Evolutionary conservation across 148 eudicot genomes (phyloP), one percentile per base, ranked within the genome.

Genomic region (Spergularia bocconei): DNA sequence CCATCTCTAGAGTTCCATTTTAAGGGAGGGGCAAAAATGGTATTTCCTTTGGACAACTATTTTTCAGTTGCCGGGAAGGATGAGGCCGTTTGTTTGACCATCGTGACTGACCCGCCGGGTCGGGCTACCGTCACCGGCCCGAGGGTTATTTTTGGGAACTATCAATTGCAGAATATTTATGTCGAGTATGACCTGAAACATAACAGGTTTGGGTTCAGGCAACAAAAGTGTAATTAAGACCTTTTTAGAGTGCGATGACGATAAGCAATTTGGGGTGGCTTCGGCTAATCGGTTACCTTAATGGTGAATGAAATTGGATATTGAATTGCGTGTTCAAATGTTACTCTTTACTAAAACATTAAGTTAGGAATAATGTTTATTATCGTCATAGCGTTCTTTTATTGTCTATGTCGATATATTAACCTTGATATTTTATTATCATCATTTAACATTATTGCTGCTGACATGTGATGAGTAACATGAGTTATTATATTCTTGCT

Each of bases 1-100:
- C 89, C 89, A 14, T 81, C 77, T 12, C 14, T 86, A 68, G 39
- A 36, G 70, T 79, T 86, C 6, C 82, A 80, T 53, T 86, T 84
- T 58, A 86, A 86, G 70, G 89, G 89, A 33, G 89, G 89, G 15
- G 84, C 85, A 47, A 53, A 82, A 14, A 82, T 86, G 87, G 75
- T 2, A 33, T 61, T 86, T 79, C 89, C 89, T 1, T 16, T 84
- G 29, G 80, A 75, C 44, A 84, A 84, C 14, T 79, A 79, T 56
- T 86, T 86, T 52, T 73, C 79, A 1, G 20, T 73, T 19, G 81
- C 55, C 0, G 81, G 67, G 44, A 65, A 72, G 13, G 73, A 6
- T 3, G 77, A 74, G 19, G 86, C 16, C 11, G 77, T 70, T 38
- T 86, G 89, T 56, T 72, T 84, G 59, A 73, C 87, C 11, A 71